Evolutionary conservation across 805 yeast genomes (phyloP).

Genomic region (Cyberlindnera petersonii): DNA sequence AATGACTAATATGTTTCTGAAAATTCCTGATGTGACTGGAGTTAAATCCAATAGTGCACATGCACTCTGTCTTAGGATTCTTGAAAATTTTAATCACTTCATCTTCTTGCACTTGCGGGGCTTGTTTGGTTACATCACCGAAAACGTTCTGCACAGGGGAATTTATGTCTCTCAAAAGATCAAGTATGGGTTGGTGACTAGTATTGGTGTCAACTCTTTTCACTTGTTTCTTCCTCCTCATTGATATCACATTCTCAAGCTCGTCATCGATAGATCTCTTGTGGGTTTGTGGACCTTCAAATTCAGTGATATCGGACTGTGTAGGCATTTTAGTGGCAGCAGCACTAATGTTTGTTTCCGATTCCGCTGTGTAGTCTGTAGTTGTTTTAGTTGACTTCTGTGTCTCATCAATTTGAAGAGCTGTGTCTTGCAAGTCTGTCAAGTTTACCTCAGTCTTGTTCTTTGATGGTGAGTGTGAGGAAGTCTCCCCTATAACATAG

Average conservation of each 20-base stretch:
- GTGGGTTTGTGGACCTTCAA: not conserved
- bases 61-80: not conserved
- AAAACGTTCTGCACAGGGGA: not conserved
- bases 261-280: constrained; percentile 21
- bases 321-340: constrained; percentile 9
- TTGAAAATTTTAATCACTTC: not conserved
- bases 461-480: not conserved
- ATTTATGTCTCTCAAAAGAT: not conserved
- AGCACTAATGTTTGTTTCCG: not conserved
- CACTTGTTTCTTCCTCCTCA: constrained; percentile 4
- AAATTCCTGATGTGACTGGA: not conserved
- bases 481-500: not conserved
- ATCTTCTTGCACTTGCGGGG: not conserved
- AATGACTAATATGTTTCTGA: constrained; percentile 3
- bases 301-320: not conserved
- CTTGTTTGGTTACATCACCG: not conserved
- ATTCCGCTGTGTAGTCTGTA: too few species aligned
- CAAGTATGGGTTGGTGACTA: not conserved
- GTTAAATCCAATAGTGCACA: constrained; percentile 12
- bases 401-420: not conserved
- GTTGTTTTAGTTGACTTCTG: too few species aligned
- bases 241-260: constrained; percentile 16
- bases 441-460: not conserved
- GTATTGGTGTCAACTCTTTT: not conserved
- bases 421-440: not conserved